These are phyloP conservation scores for Picea mariana DNA, from an alignment of 83 land plant species.

Conservation along the genomic window DNA sequence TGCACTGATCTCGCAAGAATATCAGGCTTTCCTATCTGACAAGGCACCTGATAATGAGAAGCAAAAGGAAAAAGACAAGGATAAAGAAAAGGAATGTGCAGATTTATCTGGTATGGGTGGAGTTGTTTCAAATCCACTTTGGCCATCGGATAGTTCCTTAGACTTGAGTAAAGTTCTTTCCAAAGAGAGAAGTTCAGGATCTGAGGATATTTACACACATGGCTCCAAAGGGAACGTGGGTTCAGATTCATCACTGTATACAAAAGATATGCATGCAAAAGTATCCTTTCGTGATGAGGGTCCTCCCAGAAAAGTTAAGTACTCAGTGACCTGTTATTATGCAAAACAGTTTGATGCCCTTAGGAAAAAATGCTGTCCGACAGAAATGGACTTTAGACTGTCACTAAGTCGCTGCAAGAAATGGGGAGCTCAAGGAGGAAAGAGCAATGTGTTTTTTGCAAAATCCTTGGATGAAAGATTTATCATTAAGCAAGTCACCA, in stretches of 20 bases:
- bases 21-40: conserved; percentile 38
- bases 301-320: conserved; percentile 51
- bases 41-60: conserved; percentile 19
- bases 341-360: conserved; percentile 83
- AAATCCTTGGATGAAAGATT: conserved; percentile 89
- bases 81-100: conserved; percentile 17
- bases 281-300: conserved; percentile 40
- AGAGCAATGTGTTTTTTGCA: conserved; percentile 94
- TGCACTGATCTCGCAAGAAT: conserved; percentile 60
- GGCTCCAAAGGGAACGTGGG: not conserved
- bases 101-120: too few species aligned
- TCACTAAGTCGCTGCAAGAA: conserved; percentile 84
- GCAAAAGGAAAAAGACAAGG: conserved; percentile 29
- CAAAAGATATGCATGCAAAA: conserved; percentile 47
- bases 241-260: conserved; percentile 34
- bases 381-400: conserved; percentile 60
- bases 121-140: not conserved
- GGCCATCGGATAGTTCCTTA: not conserved
- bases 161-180: too few species aligned
- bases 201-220: conserved; percentile 1
- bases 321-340: conserved; percentile 75
- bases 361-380: conserved; percentile 76
- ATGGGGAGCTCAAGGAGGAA: conserved; percentile 96
- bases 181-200: conserved; percentile 14
- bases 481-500: conserved; percentile 83